Evolutionary conservation across 2,329 filamentous ascomycete genomes (phyloP).

Genomic region (Colletotrichum sansevieriae): DNA sequence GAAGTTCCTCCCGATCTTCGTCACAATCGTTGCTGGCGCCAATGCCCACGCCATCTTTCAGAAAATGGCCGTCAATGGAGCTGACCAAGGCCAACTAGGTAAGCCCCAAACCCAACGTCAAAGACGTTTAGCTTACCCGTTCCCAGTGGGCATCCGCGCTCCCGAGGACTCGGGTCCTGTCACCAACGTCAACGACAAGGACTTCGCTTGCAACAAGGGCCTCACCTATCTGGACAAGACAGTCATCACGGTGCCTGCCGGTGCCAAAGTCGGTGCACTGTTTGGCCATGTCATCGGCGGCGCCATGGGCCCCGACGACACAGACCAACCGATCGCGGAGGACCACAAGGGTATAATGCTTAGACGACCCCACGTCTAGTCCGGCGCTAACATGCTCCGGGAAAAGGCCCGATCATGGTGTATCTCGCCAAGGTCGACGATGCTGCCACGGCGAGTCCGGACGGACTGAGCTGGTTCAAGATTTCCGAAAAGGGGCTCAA

Average conservation of each 20-base stretch:
- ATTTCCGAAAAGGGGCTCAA: conserved; percentile 56
- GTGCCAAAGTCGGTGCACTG: conserved; percentile 60
- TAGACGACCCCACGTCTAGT: rapidly evolving
- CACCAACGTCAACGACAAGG: conserved; percentile 57
- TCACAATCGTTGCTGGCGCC: conserved; percentile 59
- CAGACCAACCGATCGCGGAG: conserved; percentile 61
- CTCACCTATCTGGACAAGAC: conserved; percentile 49
- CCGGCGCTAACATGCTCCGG: not conserved
- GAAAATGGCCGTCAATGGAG: conserved; percentile 4
- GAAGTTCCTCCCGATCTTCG: conserved; percentile 4
- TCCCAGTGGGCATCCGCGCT: conserved; percentile 19
- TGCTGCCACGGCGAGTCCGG: conserved; percentile 54
- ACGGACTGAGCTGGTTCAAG: conserved; percentile 63
- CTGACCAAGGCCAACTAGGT: conserved; percentile 17
- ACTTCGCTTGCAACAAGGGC: conserved; percentile 61
- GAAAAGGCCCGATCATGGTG: conserved; percentile 59
- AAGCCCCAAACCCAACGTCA: no score
- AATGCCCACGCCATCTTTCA: conserved; percentile 50
- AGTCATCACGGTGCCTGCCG: conserved; percentile 60
- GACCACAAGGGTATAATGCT: conserved; percentile 57
- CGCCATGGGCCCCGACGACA: conserved; percentile 55
- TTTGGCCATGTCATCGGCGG: conserved; percentile 65
- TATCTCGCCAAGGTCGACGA: conserved; percentile 63
- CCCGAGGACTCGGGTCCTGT: conserved; percentile 48
- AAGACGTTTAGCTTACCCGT: no score